Base-by-base conservation (phyloP, 169 alveolate species). In the Plasmodium knowlesi region DNA sequence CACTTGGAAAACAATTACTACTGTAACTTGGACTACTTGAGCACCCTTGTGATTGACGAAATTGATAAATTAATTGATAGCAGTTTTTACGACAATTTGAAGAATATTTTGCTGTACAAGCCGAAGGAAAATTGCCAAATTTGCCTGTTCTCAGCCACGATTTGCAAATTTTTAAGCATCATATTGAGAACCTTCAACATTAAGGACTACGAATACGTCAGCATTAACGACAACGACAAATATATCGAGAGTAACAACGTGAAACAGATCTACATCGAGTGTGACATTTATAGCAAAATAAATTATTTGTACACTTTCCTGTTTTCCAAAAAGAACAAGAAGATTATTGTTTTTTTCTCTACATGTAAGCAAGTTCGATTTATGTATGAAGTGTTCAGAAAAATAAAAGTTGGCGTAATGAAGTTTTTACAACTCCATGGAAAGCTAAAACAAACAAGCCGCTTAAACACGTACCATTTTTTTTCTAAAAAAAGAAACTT, bases 281-380 rank as follows among this genome's bases (percentile, higher is more conserved):
- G 93, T 19, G 72, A 57, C 43, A 96, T 97, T 3, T 98, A 97
- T 81, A 97, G 98, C 43, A 98, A 98, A 92, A 93, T 98, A 25
- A 98, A 98, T 80, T 95, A 98, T 53, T 96, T 98, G 43, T 98
- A 96, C 95, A 97, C 98, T 39, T 96, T 98, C 84, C 84, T 98
- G 54, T 97, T 98, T 96, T 96, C 98, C 39, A 99, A 98, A 73
- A 96, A 97, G 93, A 96, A 96, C 80, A 94, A 97, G 70, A 97
- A 98, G 95, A 93, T 97, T 41, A 86, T 98, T 41, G 99, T 98
- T 43, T 98, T 98, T 96, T 96, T 98, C 73, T 96, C 99, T 0
- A 96, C 99, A 25, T 97, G 99, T 84, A 98, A 98, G 95, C 98
- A 98, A 94, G 99, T 98, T 19, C 92, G 99, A 74, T 98, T 97